Conservation (phyloP, 164 flowering plant genomes). For the Saururus chinensis region DNA sequence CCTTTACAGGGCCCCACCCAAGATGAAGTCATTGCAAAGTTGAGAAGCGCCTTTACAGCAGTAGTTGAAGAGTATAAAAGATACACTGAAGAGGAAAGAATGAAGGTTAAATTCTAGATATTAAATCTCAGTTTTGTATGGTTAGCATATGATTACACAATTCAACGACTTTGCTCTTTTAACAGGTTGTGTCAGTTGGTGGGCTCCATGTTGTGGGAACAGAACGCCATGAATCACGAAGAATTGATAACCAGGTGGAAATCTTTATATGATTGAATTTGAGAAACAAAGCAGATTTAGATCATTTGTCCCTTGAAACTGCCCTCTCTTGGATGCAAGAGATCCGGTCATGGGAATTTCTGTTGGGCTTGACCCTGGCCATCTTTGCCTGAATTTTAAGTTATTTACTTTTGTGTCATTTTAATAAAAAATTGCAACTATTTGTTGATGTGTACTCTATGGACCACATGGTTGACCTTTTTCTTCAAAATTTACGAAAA, state of each 20-base stretch:
- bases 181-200: slow-evolving; percentile 86
- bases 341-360: too few relatives aligned
- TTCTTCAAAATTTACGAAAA: too few relatives aligned
- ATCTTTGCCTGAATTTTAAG: too few relatives aligned
- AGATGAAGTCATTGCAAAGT: slow-evolving; percentile 76
- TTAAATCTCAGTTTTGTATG: not conserved
- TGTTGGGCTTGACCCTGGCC: too few relatives aligned
- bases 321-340: too few relatives aligned
- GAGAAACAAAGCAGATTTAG: too few relatives aligned
- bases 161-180: slow-evolving; percentile 6
- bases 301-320: too few relatives aligned
- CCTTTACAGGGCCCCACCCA: slow-evolving; percentile 64
- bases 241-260: slow-evolving; percentile 96
- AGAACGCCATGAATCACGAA: slow-evolving; percentile 96
- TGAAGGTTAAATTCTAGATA: slow-evolving; percentile 36
- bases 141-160: not conserved
- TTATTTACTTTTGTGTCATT: too few relatives aligned
- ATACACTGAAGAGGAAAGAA: slow-evolving; percentile 78
- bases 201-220: slow-evolving; percentile 99
- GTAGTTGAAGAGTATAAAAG: slow-evolving; percentile 67
- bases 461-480: too few relatives aligned
- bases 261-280: not conserved
- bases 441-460: too few relatives aligned
- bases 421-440: too few relatives aligned
- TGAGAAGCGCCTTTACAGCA: slow-evolving; percentile 58